phyloP scores from a whole-genome alignment of 306 rosid species.

The Parietaria judaica region DNA sequence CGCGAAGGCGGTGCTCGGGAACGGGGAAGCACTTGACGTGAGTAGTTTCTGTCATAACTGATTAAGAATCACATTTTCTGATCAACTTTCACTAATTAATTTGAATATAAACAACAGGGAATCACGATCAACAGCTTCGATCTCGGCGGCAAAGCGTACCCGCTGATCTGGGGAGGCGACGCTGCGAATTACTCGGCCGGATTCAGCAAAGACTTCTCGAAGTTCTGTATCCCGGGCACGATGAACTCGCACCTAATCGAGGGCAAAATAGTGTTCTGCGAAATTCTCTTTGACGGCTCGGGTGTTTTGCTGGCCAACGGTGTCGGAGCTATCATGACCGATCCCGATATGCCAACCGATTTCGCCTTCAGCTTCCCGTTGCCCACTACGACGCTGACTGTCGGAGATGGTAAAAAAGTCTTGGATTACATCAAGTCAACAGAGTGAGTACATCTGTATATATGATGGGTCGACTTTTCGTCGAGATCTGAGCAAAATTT shows the following conservation, averaged over 20 bases:
- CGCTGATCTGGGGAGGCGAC: slow-evolving; percentile 32
- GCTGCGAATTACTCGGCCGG: slow-evolving; percentile 31
- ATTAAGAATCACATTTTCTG: not conserved
- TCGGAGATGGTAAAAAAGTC: slow-evolving; percentile 17
- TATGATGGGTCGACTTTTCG: not conserved
- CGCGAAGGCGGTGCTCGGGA: slow-evolving; percentile 27
- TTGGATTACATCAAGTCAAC: slow-evolving; percentile 22
- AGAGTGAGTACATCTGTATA: slow-evolving; percentile 5
- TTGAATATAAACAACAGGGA: slow-evolving; percentile 14
- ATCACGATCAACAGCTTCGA: slow-evolving; percentile 20
- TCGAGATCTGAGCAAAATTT: not conserved
- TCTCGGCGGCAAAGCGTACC: slow-evolving; percentile 10
- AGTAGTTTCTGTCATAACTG: not conserved
- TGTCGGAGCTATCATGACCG: slow-evolving; percentile 22
- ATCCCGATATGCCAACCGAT: not conserved
- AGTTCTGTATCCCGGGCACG: not conserved
- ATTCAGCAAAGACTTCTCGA: slow-evolving; percentile 9
- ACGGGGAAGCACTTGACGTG: slow-evolving; percentile 20
- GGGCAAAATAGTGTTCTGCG: slow-evolving; percentile 25
- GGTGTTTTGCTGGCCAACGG: slow-evolving; percentile 16
- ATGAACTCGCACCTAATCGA: slow-evolving; percentile 14
- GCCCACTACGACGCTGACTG: slow-evolving; percentile 17
- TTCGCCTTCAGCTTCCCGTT: slow-evolving; percentile 9
- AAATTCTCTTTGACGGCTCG: slow-evolving; percentile 6
- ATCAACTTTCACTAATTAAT: not conserved